Conservation (phyloP, 345 rosid species). For the Hypericum perforatum region DNA sequence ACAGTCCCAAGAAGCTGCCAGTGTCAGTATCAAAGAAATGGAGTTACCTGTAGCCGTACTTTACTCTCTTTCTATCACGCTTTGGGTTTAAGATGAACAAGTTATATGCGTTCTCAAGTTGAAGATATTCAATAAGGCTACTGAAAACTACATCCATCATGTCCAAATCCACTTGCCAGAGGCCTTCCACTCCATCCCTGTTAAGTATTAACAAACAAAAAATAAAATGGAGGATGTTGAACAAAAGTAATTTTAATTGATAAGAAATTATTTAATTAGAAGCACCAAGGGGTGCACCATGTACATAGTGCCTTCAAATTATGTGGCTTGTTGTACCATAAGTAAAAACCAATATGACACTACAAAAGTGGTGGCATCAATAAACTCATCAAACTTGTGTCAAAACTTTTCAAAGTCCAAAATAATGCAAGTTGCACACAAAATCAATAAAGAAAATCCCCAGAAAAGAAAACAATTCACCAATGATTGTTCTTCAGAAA, state of each 20-base stretch:
- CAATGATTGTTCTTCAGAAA: no score
- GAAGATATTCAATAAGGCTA: conserved; percentile 84
- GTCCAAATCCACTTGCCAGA: conserved; percentile 86
- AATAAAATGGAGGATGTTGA: conserved; percentile 11
- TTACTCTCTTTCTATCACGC: conserved; percentile 35
- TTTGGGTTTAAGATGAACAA: conserved; percentile 80
- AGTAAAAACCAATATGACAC: no score
- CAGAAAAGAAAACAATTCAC: no score
- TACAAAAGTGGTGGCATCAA: no score
- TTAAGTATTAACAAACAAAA: conserved; percentile 17
- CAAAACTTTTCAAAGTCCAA: no score
- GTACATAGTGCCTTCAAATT: no score
- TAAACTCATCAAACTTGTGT: no score
- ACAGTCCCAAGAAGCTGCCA: no score
- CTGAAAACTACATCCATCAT: conserved; percentile 74
- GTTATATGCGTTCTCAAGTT: conserved; percentile 79
- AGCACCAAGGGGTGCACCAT: no score
- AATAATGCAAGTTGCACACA: no score
- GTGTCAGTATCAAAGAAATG: conserved; percentile 3
- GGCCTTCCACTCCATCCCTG: conserved; percentile 52
- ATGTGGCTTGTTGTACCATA: no score
- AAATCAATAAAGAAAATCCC: no score
- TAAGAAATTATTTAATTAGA: not conserved
- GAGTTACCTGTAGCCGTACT: conserved; percentile 82
- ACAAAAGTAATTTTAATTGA: conserved; percentile 3